Evolutionary conservation across 345 rosid species (phyloP).

Genomic region (Fremontodendron californicum): DNA sequence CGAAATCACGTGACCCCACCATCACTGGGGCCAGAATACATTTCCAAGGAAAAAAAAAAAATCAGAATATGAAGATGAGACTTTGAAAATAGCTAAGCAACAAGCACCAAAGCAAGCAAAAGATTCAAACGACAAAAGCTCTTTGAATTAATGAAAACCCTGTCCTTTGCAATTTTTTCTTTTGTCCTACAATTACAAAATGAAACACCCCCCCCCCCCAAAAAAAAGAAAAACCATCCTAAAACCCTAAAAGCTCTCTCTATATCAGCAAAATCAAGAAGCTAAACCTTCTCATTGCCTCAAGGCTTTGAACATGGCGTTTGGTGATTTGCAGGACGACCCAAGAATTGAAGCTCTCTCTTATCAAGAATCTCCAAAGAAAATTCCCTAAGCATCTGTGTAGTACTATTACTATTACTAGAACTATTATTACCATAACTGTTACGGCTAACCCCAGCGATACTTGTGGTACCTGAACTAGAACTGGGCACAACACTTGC

Average conservation of each 20-base stretch:
- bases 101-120: too few species aligned
- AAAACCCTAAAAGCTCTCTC: not conserved
- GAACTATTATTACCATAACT: not conserved
- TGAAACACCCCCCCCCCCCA: too few species aligned
- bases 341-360: slow-evolving; percentile 65
- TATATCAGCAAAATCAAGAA: not conserved
- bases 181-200: not conserved
- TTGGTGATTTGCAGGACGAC: slow-evolving; percentile 33
- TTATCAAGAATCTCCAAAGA: slow-evolving; percentile 62
- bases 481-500: slow-evolving; percentile 18
- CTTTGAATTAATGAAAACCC: too few species aligned
- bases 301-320: slow-evolving; percentile 31
- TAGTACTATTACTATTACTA: slow-evolving; percentile 4
- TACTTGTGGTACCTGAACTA: not conserved
- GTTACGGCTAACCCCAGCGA: not conserved
- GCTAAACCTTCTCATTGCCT: not conserved
- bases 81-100: too few species aligned
- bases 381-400: slow-evolving; percentile 51
- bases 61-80: not conserved
- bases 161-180: too few species aligned
- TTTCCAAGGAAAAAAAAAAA: not conserved
- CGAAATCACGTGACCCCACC: not conserved
- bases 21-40: not conserved
- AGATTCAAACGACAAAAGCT: too few species aligned
- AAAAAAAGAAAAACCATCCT: not conserved